These are phyloP conservation scores for Plantago elongata DNA, from an alignment of 257 asterid species.

Conservation along the genomic window DNA sequence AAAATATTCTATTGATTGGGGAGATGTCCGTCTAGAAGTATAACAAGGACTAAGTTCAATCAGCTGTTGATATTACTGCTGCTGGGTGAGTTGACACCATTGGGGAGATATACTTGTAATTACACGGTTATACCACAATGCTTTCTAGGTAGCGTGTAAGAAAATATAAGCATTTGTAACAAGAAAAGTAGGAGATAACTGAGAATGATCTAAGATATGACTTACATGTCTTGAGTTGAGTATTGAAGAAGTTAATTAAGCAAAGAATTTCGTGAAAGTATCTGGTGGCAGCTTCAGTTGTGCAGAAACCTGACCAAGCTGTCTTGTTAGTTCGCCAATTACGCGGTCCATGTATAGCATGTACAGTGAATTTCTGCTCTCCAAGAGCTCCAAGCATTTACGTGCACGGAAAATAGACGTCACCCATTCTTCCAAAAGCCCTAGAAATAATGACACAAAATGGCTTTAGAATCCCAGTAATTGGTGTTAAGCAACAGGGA, in stretches of 20 bases:
- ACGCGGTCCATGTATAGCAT: constrained; percentile 82
- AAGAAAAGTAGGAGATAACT: background rate
- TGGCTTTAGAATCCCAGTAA: no score
- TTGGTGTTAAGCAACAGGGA: background rate
- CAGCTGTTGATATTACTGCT: background rate
- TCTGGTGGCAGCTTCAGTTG: constrained; percentile 48
- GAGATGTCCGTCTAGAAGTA: no score
- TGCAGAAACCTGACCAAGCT: constrained; percentile 52
- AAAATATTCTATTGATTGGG: no score
- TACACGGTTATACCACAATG: no score
- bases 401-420: constrained; percentile 57
- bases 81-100: background rate
- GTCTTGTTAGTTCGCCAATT: constrained; percentile 65
- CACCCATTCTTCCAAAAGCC: constrained; percentile 78
- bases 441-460: constrained; percentile 28
- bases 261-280: constrained; percentile 45
- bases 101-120: no score
- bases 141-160: background rate
- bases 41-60: background rate
- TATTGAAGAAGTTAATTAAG: constrained; percentile 28
- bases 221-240: constrained; percentile 14
- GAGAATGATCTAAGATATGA: background rate
- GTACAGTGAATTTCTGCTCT: constrained; percentile 71
- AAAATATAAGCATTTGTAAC: background rate
- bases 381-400: constrained; percentile 67